Conservation (phyloP, 1,284 basidiomycete species). For the Cutaneotrichosporon mucoides region DNA sequence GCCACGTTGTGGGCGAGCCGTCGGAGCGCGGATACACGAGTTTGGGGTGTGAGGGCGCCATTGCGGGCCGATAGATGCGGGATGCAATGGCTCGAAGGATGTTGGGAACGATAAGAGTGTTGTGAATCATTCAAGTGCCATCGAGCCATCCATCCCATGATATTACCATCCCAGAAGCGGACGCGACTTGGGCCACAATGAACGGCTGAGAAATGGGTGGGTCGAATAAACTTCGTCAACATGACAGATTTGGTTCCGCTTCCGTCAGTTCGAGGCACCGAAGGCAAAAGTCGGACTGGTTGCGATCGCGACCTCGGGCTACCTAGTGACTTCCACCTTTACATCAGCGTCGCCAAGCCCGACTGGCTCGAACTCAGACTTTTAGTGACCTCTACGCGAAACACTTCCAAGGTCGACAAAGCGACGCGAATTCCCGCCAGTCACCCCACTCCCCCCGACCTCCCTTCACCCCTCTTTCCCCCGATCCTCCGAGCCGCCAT, state of each 20-base stretch:
- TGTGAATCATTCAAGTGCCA: not conserved
- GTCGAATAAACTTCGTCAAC: not conserved
- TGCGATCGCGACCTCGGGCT: no score
- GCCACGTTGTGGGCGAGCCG: conserved; percentile 4
- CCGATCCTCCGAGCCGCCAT: not conserved
- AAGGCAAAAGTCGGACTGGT: conserved; percentile 7
- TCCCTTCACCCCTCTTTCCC: not conserved
- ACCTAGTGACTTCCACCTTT: no score
- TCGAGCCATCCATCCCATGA: not conserved
- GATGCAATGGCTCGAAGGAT: not conserved
- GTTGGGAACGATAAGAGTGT: not conserved
- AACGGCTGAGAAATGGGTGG: not conserved
- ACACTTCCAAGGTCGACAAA: no score
- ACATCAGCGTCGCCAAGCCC: no score
- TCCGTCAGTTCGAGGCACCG: not conserved
- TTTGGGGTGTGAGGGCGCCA: not conserved
- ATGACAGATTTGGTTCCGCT: conserved; percentile 5
- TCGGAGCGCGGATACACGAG: conserved; percentile 18
- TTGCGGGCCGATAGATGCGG: not conserved
- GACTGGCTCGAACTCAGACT: no score
- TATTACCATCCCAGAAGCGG: not conserved
- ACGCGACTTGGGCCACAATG: no score
- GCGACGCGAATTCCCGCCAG: no score
- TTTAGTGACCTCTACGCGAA: no score
- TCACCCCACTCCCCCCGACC: not conserved